A percentile compares a stretch with the other conserved stretches of the same genome.
Conservation (phyloP, 352 stramenopile genomes). For the Pelagophyceae sp. region DNA sequence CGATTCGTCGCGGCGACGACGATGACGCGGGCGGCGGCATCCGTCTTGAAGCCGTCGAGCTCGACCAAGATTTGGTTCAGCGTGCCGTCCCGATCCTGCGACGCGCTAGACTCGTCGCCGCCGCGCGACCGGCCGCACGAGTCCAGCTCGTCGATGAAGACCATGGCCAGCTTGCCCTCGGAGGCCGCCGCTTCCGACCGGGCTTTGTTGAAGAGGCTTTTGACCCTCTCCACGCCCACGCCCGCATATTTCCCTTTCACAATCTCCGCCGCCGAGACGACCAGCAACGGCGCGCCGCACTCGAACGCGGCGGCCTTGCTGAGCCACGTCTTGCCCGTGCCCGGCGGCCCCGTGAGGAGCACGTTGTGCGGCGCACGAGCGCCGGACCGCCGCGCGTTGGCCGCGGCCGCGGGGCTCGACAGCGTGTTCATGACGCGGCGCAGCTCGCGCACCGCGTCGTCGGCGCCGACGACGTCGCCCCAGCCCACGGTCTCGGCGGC, state of each 20-base stretch:
- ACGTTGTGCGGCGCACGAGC: slow-evolving; percentile 39
- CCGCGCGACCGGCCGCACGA: not conserved
- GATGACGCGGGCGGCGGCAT: slow-evolving; percentile 83
- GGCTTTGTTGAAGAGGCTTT: not conserved
- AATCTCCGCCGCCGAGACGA: not conserved
- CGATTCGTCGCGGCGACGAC: slow-evolving; percentile 96
- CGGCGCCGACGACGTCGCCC: not conserved
- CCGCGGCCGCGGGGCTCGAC: not conserved
- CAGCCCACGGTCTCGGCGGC: not conserved
- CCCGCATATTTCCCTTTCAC: slow-evolving; percentile 16
- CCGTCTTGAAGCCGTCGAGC: slow-evolving; percentile 92
- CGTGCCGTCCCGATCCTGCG: slow-evolving; percentile 83
- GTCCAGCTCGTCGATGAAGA: slow-evolving; percentile 13
- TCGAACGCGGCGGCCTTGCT: slow-evolving; percentile 92
- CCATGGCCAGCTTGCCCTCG: not conserved
- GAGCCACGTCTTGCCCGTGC: slow-evolving; percentile 95
- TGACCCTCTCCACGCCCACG: slow-evolving; percentile 6
- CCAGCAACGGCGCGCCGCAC: slow-evolving; percentile 93
- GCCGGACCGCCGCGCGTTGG: not conserved
- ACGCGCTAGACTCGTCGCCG: not conserved
- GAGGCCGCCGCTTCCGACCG: not conserved
- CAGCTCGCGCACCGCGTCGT: not conserved
- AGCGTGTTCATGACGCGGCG: not conserved
- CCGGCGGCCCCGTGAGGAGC: slow-evolving; percentile 87
- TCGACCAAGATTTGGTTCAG: slow-evolving; percentile 98